Conservation (phyloP, 495 filamentous ascomycete species). For the Podospora australis region DNA sequence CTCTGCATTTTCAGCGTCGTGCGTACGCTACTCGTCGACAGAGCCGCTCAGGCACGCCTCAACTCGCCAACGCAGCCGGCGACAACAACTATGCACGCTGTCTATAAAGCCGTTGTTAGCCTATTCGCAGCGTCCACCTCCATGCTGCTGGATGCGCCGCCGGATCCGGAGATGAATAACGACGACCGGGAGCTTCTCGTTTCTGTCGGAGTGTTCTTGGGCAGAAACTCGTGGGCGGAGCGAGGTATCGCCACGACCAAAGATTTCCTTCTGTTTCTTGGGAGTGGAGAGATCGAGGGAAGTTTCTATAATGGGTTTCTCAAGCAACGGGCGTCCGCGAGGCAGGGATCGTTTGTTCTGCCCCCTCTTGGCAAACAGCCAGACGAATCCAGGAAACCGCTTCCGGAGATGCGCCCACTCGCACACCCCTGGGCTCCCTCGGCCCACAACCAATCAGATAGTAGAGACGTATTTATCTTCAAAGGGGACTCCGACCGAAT, state of each 20-base stretch:
- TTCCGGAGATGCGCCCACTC: slow-evolving; percentile 36
- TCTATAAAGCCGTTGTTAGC: slow-evolving; percentile 40
- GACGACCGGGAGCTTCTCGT: slow-evolving; percentile 33
- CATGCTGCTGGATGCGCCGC: slow-evolving; percentile 35
- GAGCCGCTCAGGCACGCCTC: slow-evolving; percentile 30
- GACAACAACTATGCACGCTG: slow-evolving; percentile 37
- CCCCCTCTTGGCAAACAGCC: slow-evolving; percentile 25
- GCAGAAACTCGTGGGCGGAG: slow-evolving; percentile 36
- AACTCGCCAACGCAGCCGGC: slow-evolving; percentile 27
- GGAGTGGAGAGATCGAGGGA: slow-evolving; percentile 37
- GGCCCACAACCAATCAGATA: slow-evolving; percentile 15
- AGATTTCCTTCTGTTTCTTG: slow-evolving; percentile 40
- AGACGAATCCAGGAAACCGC: slow-evolving; percentile 33
- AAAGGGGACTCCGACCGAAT: slow-evolving; percentile 28
- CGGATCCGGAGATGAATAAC: slow-evolving; percentile 25
- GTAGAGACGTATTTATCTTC: slow-evolving; percentile 28
- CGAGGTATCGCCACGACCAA: slow-evolving; percentile 36
- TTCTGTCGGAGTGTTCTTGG: slow-evolving; percentile 26
- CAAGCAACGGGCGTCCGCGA: slow-evolving; percentile 33
- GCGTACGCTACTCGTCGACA: slow-evolving; percentile 39
- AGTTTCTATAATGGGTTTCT: slow-evolving; percentile 40
- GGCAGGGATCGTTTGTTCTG: slow-evolving; percentile 22
- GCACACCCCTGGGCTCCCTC: slow-evolving; percentile 31
- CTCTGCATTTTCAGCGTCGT: slow-evolving; percentile 47
- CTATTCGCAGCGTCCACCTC: slow-evolving; percentile 37